These are phyloP conservation scores for Helicocarpus griseus DNA, from an alignment of 2,329 filamentous ascomycete genomes.

Conservation along the genomic window DNA sequence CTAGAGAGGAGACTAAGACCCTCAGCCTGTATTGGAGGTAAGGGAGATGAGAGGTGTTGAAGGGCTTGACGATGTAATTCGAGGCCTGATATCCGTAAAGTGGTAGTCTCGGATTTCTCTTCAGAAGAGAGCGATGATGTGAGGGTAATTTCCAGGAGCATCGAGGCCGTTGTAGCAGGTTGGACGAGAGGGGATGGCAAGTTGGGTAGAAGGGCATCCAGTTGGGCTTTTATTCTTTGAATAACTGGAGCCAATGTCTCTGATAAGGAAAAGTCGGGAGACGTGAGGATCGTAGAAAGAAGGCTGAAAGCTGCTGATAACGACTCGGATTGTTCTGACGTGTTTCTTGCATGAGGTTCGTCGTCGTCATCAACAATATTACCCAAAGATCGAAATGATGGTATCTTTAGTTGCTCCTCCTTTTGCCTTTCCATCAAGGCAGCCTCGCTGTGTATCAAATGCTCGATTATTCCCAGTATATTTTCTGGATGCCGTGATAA, in stretches of 20 bases:
- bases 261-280: conserved; percentile 29
- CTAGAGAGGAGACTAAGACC: conserved; percentile 32
- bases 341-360: conserved; percentile 9
- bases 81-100: conserved; percentile 26
- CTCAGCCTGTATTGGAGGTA: conserved; percentile 35
- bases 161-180: conserved; percentile 31
- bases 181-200: conserved; percentile 26
- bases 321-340: conserved; percentile 25
- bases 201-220: conserved; percentile 27
- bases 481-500: conserved; percentile 31
- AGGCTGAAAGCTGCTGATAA: conserved; percentile 33
- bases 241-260: conserved; percentile 22
- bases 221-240: conserved; percentile 23
- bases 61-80: conserved; percentile 33
- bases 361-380: conserved; percentile 20
- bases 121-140: conserved; percentile 16
- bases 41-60: conserved; percentile 29
- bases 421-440: conserved; percentile 3
- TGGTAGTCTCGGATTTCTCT: conserved; percentile 13
- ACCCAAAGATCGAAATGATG: conserved; percentile 27
- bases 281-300: conserved; percentile 33
- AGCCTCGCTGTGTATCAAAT: conserved; percentile 30
- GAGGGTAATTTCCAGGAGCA: conserved; percentile 34
- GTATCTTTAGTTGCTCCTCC: conserved; percentile 7
- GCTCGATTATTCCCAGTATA: conserved; percentile 32